Evolutionary conservation across 2,329 filamentous ascomycete genomes (phyloP), one percentile per base, ranked within the genome.

Genomic region (Claviceps humidiphila): DNA sequence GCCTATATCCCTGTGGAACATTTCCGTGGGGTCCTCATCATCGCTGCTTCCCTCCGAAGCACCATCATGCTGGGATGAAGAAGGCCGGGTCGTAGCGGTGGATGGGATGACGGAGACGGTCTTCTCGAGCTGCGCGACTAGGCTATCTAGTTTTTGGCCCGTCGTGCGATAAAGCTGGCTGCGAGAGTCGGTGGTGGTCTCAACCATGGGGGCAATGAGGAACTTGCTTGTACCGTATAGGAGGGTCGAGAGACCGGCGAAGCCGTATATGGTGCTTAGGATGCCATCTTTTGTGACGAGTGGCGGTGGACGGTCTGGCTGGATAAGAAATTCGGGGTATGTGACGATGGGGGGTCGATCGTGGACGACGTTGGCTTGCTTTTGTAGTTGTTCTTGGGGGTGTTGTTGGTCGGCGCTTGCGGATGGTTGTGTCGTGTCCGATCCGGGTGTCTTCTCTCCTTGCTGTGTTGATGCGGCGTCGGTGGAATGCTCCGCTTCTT

Each of bases 1-100:
- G 57, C 85, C 86, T 54, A 88, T 77, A 62, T 93, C 87, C 46
- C 86, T 80, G 65, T 90, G 86, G 68, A 88, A 93, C 56, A 90
- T 77, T 66, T 91, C 87, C 1, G 84, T 82, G 1, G 87, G 87
- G 59, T 84, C 81, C 55, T 78, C 77, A 53, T 70, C 73, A 26
- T 74, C 75, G 60, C 71, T 75, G 44, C 64, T 59, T 54, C 70
- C 71, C 37, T 63, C 64, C 16, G 14, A 5, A 9, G 14, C 39
- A 17, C 58, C 56, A 20, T 57, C 51, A 14, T 56, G 53, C 8
- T 52, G 6, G 22, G 42, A 20, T 14, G 22, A 14, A 7, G 44
- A 14, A 13, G 58, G 41, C 44, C 63, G 60, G 9, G 26, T 6
- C 2, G 20, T 7, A 22, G 8, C 17, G 43, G 47, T 34, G 4